Base-by-base conservation (phyloP, 169 alveolate genomes). In the Eimeria praecox region DNA sequence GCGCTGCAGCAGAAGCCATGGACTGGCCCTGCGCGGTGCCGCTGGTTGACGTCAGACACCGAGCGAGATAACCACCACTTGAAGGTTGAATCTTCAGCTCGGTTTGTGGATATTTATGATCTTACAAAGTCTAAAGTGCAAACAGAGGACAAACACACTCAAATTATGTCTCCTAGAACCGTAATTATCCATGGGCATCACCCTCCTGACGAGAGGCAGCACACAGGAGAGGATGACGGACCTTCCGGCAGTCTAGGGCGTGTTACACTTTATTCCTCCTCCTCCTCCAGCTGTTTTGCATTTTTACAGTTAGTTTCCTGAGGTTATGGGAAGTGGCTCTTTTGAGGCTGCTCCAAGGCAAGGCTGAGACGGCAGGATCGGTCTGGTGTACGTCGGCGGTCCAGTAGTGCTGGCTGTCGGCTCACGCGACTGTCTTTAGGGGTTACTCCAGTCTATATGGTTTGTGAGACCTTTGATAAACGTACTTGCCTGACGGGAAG, bases 1-100 rank as follows among this genome's bases (percentile, higher is more conserved):
- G 54, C 87, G 44, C 38, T 16, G 52, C 90, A 4, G 16, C 62
- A 52, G 90, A 46, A 82, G 90, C 73, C 90, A 44, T 82, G 90
- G 90, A 30, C 71, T 82, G 90, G 90, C 90, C 90, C 12, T 59
- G 66, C 71, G 49, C 73, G 2, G 54, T 82, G 90, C 73, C 33
- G 90, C 87, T 77, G 87, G 38, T 40, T n/a, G 18, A 33, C 18
- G 80, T 46, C 49, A 35, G 49, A 69, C 80, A 69, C 44, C 24
- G 46, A 3, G 46, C 27, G n/a, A 35, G 46, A 30, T 44, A 20
- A 69, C 44, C 80, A 20, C n/a, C 80, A 14, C 35, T 44, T 27
- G 18, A 2, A 69, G 8, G 24, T 12, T 30, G 80, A 33, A n/a
- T 33, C 24, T 12, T 69, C 80, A 12, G 12, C 10, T 35, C 49